A percentile compares a stretch with the other conserved stretches of the same genome.
Evolutionary conservation across 2,329 filamentous ascomycete genomes (phyloP).

Genomic region (Nemania sp.): DNA sequence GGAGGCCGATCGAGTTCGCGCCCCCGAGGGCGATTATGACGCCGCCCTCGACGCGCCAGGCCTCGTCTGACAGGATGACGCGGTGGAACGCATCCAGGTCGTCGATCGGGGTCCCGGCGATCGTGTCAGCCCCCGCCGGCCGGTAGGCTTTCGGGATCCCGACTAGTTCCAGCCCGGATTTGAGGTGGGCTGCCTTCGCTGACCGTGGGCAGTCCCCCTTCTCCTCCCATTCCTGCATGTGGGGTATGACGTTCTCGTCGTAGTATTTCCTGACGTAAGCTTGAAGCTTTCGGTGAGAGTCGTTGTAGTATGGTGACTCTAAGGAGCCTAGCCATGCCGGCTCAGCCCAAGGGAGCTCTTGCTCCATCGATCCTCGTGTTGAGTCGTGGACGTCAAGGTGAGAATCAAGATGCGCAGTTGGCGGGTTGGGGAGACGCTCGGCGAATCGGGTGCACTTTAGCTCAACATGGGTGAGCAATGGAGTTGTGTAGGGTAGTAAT

Average conservation of each 20-base stretch:
- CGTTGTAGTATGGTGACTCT: conserved; percentile 61
- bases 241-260: conserved; percentile 58
- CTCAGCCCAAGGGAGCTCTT: conserved; percentile 34
- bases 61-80: conserved; percentile 45
- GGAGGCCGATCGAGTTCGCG: conserved; percentile 52
- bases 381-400: too few relatives aligned
- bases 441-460: not conserved
- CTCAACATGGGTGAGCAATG: not conserved
- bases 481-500: too few relatives aligned
- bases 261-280: conserved; percentile 61
- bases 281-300: conserved; percentile 60
- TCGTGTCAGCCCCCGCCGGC: conserved; percentile 45
- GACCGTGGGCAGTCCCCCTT: conserved; percentile 53
- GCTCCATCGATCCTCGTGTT: conserved; percentile 16
- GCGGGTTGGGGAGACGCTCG: too few relatives aligned
- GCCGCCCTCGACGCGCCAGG: conserved; percentile 52
- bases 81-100: conserved; percentile 46
- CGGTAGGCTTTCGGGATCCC: conserved; percentile 44
- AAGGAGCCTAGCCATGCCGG: conserved; percentile 33
- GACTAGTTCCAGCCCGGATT: conserved; percentile 42
- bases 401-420: not conserved
- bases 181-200: conserved; percentile 42
- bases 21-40: conserved; percentile 59
- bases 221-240: conserved; percentile 65
- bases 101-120: conserved; percentile 44